Base-by-base conservation (phyloP, 331 rosid species). In the Quercus tomentella region DNA sequence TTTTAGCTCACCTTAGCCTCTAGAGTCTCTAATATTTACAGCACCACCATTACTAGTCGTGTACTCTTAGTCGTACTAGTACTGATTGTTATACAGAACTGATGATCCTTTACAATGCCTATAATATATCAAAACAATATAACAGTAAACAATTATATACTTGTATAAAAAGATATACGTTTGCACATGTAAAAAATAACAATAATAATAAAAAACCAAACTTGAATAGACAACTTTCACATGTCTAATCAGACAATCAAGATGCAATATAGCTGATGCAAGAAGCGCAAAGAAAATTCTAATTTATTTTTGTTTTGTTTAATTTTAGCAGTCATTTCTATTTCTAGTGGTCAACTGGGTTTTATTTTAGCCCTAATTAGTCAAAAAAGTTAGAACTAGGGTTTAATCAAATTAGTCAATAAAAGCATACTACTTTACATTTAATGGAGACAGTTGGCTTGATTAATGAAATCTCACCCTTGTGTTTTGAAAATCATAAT, bases 1-100 rank as follows among this genome's bases (percentile, higher is more conserved):
- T 84, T 63, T 61, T 67, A 28, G 73, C 78, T 76, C 62, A 57
- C 67, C 77, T 81, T 28, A 28, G 70, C 43, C 77, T 81, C 75
- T 52, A 56, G 57, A 14, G 6, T 41, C 74, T 25, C 56, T 43
- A 22, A 49, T 33, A 33, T 67, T 17, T 67, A 67, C 2, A 35
- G 23, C 72, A 67, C 72, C 49, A 67, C 3, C 72, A 67, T 35
- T 67, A 35, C 6, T 33, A 33, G 14, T 66, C 35, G 1, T 4
- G 16, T 31, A 31, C 25, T 18, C 45, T 18, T 7, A 31, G 22
- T 28, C 17, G 43, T 15, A 63, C n/a, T 63, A 26, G 65, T 58
- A n/a, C 21, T 15, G 6, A 41, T 66, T 66, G 28, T 17, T 20
- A 16, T 30, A 9, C 18, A 26, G 20, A 9, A 18, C 71, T 18